phyloP scores from a whole-genome alignment of 1,139 yeast genomes.

The Yamadazyma friedrichii region DNA sequence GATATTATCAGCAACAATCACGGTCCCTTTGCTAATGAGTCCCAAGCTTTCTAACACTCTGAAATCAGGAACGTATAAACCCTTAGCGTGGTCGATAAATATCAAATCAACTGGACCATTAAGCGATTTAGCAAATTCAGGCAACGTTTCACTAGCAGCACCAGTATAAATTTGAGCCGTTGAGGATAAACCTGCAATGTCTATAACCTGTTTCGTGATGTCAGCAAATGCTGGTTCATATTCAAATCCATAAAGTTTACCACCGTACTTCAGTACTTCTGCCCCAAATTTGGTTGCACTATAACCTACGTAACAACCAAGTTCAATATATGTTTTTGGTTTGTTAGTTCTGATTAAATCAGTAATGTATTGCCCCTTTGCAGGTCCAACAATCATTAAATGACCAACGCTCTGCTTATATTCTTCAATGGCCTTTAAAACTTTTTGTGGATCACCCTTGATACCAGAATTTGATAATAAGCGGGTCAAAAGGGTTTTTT shows the following conservation, averaged over 20 bases:
- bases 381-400: constrained; percentile 34
- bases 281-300: constrained; percentile 38
- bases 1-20: constrained; percentile 42
- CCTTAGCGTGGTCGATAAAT: constrained; percentile 44
- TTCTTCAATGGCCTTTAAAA: constrained; percentile 27
- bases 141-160: constrained; percentile 30
- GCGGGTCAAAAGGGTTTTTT: constrained; percentile 8
- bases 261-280: constrained; percentile 21
- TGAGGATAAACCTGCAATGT: constrained; percentile 35
- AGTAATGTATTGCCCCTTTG: constrained; percentile 31
- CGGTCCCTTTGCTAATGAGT: constrained; percentile 40
- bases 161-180: constrained; percentile 38
- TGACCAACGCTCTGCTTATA: constrained; percentile 10
- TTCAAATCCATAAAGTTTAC: constrained; percentile 41
- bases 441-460: constrained; percentile 23
- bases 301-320: constrained; percentile 47
- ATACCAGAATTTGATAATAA: constrained; percentile 9
- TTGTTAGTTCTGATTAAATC: constrained; percentile 22
- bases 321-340: constrained; percentile 38
- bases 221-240: constrained; percentile 29
- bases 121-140: constrained; percentile 20
- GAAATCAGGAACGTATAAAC: constrained; percentile 41
- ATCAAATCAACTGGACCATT: constrained; percentile 27
- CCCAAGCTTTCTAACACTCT: constrained; percentile 41
- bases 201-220: constrained; percentile 30